Base-by-base conservation (phyloP, 768 basidiomycete genomes). In the Macrolepiota albuminosa region DNA sequence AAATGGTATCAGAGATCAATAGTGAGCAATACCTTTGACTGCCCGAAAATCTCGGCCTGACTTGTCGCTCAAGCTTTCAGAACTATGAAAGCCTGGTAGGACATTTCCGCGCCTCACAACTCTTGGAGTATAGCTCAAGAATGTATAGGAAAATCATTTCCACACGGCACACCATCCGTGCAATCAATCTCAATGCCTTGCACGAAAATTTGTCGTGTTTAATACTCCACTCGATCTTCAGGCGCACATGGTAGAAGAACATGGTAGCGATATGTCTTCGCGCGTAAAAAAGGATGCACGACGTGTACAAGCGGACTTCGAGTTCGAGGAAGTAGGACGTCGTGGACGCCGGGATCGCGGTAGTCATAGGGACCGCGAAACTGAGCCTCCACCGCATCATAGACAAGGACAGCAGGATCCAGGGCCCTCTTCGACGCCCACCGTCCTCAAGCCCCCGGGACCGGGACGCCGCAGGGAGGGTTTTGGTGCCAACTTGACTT, bases 131-230 rank as follows among this genome's bases (percentile, higher is more conserved):
- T 29, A 26, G 54, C 52, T 47, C 34, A 59, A 29, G 58, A 61
- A 34, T 47, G 40, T 42, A 51, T 61, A 91, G 87, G 91, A 93
- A 71, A 75, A 74, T 45, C 93, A 95, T 67, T 92, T 91, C 72
- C 84, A 81, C 64, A 78, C 76, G 33, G 84, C 78, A 2, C 96
- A 99, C 71, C 82, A 83, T 70, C 87, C 89, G 6, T 99, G 96
- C 71, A 77, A 75, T 3, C 86, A 93, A 59, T 63, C 84, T 0
- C 70, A 77, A 42, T 99, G 96, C 68, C 84, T 87, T 48, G 86
- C 85, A 6, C 88, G 84, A 66, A 98, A 97, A 74, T 99, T 99
- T 63, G 91, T 98, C 61, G 97, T 98, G 13, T 98, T 98, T 71
- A 85, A 85, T 43, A 88, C 88, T 4, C 79, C 84, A 14, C 76